phyloP scores from a whole-genome alignment of 1,284 basidiomycete species.

The Pholiota adiposa region DNA sequence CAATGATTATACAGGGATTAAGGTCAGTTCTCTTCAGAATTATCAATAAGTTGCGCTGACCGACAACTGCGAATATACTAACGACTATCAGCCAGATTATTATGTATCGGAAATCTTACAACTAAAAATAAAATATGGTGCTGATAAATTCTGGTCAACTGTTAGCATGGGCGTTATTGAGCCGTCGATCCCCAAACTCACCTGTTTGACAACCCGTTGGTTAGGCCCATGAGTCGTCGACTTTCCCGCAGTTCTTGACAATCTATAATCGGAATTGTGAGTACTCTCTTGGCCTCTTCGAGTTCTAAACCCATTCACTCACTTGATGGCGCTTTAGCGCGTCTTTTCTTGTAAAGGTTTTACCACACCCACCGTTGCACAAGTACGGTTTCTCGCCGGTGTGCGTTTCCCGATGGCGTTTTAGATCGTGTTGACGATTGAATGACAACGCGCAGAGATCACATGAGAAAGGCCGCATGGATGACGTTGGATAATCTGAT shows the following conservation, averaged over 20 bases:
- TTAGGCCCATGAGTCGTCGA: slow-evolving; percentile 55
- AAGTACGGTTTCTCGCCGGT: slow-evolving; percentile 80
- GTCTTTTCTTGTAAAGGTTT: slow-evolving; percentile 84
- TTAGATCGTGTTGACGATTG: slow-evolving; percentile 81
- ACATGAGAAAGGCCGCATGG: slow-evolving; percentile 73
- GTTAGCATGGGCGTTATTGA: slow-evolving; percentile 2
- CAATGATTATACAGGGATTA: slow-evolving; percentile 22
- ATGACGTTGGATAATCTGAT: slow-evolving; percentile 67
- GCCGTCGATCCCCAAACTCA: not conserved
- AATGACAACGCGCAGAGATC: slow-evolving; percentile 82
- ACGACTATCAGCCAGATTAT: slow-evolving; percentile 18
- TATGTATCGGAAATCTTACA: slow-evolving; percentile 23
- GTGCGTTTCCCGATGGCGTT: slow-evolving; percentile 80
- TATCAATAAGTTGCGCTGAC: slow-evolving; percentile 11
- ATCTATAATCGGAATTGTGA: slow-evolving; percentile 48
- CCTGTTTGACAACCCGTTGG: slow-evolving; percentile 7
- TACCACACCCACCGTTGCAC: slow-evolving; percentile 81
- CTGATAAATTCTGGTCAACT: slow-evolving; percentile 13
- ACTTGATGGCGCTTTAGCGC: slow-evolving; percentile 83
- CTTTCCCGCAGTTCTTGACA: slow-evolving; percentile 76
- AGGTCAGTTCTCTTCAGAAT: slow-evolving; percentile 16
- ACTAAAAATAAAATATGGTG: slow-evolving; percentile 21
- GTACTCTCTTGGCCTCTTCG: slow-evolving; percentile 9
- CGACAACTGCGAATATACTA: slow-evolving; percentile 13
- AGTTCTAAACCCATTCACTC: slow-evolving; percentile 24